Percentiles rank a stretch among this genome's conserved stretches.
Conservation (phyloP, 2,329 filamentous ascomycete species). For the Phialemonium atrogriseum region DNA sequence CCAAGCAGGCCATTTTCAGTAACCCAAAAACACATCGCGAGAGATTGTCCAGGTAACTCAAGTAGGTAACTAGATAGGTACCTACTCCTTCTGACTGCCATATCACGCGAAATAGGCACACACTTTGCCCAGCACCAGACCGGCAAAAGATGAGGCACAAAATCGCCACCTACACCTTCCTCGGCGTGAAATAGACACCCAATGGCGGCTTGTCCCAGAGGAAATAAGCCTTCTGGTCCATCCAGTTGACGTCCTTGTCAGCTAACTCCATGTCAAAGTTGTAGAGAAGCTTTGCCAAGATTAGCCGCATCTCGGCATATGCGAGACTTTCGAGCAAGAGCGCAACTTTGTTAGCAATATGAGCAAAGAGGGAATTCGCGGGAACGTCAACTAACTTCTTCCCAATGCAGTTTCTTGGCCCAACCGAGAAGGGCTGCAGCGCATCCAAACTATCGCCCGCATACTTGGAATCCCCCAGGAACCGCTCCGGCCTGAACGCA, state of each 20-base stretch:
- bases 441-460: conserved; percentile 6
- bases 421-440: conserved; percentile 7
- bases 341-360: background rate
- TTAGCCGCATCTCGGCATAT: conserved; percentile 26
- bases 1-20: too few relatives aligned
- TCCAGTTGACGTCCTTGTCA: conserved; percentile 17
- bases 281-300: conserved; percentile 23
- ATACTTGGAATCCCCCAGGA: conserved; percentile 2
- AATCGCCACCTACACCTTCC: conserved; percentile 1
- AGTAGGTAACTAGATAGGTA: too few relatives aligned
- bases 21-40: too few relatives aligned
- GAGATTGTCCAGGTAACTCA: too few relatives aligned
- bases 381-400: background rate
- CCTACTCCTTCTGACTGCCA: too few relatives aligned
- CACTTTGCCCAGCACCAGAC: too few relatives aligned
- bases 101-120: too few relatives aligned
- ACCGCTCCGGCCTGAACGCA: conserved; percentile 7
- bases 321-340: conserved; percentile 20
- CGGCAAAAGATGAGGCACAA: too few relatives aligned
- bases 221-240: conserved; percentile 18
- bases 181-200: conserved; percentile 18
- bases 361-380: too few relatives aligned
- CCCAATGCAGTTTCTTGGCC: conserved; percentile 7
- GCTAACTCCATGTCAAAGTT: conserved; percentile 25
- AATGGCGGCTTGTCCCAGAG: conserved; percentile 23